These are phyloP conservation scores for Vanilla planifolia DNA, from an alignment of 106 monocot species.

Conservation along the genomic window DNA sequence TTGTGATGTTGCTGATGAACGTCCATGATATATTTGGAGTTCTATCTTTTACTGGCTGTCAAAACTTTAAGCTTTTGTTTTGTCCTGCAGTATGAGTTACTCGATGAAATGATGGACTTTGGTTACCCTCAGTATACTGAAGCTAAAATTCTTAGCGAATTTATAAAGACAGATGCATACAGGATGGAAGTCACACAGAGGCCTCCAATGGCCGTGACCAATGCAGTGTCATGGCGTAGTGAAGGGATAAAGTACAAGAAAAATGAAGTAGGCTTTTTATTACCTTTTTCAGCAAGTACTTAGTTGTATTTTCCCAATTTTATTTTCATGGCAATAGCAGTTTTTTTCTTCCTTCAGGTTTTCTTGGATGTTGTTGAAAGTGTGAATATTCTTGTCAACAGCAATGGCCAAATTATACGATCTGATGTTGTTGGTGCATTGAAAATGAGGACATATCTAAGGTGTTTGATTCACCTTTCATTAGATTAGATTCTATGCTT, in stretches of 20 bases:
- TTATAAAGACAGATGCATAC: slow-evolving; percentile 97
- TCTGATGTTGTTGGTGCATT: slow-evolving; percentile 98
- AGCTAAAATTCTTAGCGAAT: slow-evolving; percentile 93
- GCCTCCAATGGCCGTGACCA: slow-evolving; percentile 97
- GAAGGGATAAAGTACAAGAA: slow-evolving; percentile 96
- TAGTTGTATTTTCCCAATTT: not conserved
- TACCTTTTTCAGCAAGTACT: not conserved
- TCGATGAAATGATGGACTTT: slow-evolving; percentile 98
- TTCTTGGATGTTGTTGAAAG: slow-evolving; percentile 99
- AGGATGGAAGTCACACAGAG: slow-evolving; percentile 93
- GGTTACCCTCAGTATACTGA: slow-evolving; percentile 96
- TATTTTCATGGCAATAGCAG: not conserved
- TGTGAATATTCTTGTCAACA: slow-evolving; percentile 98
- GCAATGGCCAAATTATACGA: slow-evolving; percentile 96
- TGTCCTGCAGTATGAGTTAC: slow-evolving; percentile 70
- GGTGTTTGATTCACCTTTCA: too few relatives aligned
- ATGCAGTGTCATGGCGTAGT: slow-evolving; percentile 98
- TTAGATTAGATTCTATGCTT: too few relatives aligned
- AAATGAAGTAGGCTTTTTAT: slow-evolving; percentile 71
- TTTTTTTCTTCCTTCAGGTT: slow-evolving; percentile 36
- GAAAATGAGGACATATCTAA: slow-evolving; percentile 98
- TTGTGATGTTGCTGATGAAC: not conserved
- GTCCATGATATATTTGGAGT: not conserved
- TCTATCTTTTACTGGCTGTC: not conserved
- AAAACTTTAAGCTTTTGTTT: not conserved